Base-by-base conservation (phyloP, 352 stramenopile species). In the Phytophthora idaei region DNA sequence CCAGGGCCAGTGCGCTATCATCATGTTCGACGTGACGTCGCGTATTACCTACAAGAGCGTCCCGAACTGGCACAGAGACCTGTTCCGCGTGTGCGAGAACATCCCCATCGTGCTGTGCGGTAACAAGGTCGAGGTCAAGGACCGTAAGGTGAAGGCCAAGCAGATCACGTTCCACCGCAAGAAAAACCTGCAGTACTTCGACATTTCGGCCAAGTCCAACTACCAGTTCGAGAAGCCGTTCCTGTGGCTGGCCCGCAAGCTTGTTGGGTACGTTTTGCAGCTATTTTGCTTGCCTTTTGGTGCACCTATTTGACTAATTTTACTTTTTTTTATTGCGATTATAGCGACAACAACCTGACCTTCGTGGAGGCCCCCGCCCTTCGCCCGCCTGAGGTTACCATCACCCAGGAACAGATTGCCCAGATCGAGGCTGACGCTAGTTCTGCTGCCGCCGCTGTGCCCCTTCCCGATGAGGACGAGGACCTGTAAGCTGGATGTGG, bases 201-300 rank as follows among this genome's bases (percentile, higher is more conserved):
- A 99, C 87, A 99, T 99, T 74, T 99, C 98, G 57, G 98, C 98
- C 65, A 99, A 99, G 91, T 99, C 91, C 32, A 99, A 99, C 90
- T 99, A 99, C 90, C 99, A 99, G 90, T 99, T 99, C 78, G 98
- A 99, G 87, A 99, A 99, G 90, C 98, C 98, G 49, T 99, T 99
- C 87, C 85, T 99, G 61, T 99, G 97, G 97, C 86, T 99, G 32
- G 97, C 98, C 21, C 94, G 97, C 71, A 99, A 99, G 89, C 90
- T 99, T 72, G 91, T 96, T 50, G 97, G 97, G 87, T 95, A 83
- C 73, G 87, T 81, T 34, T 11, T 42, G 17, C 0, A 37, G 2
- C 6, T 10, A 29, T 7, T 4, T 39, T 39, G 8, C 6, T 41
- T 60, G 36, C 27, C 5, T 11, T 10, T 44, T 44, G 5, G 2